Conservation (phyloP, 139 green algal genomes). For the Medakamo hakoo region DNA sequence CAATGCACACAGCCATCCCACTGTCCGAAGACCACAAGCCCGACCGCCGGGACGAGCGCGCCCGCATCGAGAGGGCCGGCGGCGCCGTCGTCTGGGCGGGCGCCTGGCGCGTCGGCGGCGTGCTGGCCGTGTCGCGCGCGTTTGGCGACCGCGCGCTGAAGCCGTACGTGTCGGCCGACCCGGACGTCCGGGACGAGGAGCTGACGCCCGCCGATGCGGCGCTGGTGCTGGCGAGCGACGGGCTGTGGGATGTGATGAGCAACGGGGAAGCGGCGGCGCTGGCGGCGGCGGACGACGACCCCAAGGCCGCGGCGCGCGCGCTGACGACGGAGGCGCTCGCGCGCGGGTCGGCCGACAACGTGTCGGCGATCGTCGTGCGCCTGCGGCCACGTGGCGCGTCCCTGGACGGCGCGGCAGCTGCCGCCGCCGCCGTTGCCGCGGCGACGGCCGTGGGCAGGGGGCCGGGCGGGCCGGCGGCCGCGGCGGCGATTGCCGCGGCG, state of each 20-base stretch:
- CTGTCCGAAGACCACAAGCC: constrained; percentile 92
- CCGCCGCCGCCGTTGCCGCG: too few species aligned
- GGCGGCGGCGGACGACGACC: background rate
- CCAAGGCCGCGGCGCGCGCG: constrained; percentile 41
- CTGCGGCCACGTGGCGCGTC: too few species aligned
- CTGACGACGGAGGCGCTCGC: constrained; percentile 56
- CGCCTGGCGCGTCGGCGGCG: constrained; percentile 86
- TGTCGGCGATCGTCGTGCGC: constrained; percentile 44
- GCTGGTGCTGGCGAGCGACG: constrained; percentile 77
- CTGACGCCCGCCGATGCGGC: constrained; percentile 44
- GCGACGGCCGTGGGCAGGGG: too few species aligned
- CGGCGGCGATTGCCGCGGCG: too few species aligned
- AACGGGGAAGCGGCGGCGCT: constrained; percentile 60
- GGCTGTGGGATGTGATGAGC: constrained; percentile 82
- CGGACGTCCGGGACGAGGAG: constrained; percentile 54
- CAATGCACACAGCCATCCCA: constrained; percentile 13
- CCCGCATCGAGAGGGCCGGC: constrained; percentile 76
- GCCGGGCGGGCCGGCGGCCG: too few species aligned
- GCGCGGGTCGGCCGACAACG: constrained; percentile 72
- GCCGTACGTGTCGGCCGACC: constrained; percentile 62
- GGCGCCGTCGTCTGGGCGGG: constrained; percentile 84
- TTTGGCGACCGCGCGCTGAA: constrained; percentile 93
- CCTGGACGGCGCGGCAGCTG: too few species aligned
- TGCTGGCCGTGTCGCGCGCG: constrained; percentile 83
- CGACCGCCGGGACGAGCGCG: constrained; percentile 70